Conservation (phyloP, 441 rosid genomes). For the Erodium chrysanthum region DNA sequence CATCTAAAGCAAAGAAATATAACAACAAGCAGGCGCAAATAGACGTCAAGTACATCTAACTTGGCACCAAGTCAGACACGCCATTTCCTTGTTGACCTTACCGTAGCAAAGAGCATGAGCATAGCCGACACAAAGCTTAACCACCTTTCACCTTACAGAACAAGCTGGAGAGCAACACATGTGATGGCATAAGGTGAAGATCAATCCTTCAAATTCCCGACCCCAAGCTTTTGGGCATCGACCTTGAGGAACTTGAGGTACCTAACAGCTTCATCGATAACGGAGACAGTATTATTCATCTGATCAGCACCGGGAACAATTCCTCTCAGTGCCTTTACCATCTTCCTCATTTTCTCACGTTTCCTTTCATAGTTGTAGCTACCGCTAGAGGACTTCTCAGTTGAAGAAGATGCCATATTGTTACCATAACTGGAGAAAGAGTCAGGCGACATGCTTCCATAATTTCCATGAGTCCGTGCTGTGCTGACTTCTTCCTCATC, state of each 20-base stretch:
- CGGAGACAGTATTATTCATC: slow-evolving; percentile 48
- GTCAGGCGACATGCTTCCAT: too few species aligned
- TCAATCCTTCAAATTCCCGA: slow-evolving; percentile 31
- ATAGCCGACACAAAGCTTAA: too few species aligned
- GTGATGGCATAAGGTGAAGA: not conserved
- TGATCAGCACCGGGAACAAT: slow-evolving; percentile 69
- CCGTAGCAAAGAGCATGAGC: too few species aligned
- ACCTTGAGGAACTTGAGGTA: slow-evolving; percentile 74
- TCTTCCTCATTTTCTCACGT: slow-evolving; percentile 58
- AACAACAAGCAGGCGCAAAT: too few species aligned
- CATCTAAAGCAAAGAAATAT: too few species aligned
- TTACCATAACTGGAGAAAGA: too few species aligned
- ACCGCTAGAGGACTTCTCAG: too few species aligned
- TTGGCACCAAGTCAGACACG: too few species aligned
- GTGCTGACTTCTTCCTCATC: slow-evolving; percentile 75
- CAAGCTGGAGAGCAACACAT: too few species aligned
- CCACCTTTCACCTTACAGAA: too few species aligned
- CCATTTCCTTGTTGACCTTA: too few species aligned
- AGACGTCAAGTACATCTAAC: too few species aligned
- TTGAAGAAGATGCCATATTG: not conserved
- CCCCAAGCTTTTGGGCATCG: slow-evolving; percentile 66
- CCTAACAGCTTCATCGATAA: slow-evolving; percentile 76
- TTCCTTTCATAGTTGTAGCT: slow-evolving; percentile 38
- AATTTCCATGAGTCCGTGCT: slow-evolving; percentile 30
- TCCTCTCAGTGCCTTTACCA: slow-evolving; percentile 65